Conservation (phyloP, 257 asterid species). For the Solanum ossicruentum region DNA sequence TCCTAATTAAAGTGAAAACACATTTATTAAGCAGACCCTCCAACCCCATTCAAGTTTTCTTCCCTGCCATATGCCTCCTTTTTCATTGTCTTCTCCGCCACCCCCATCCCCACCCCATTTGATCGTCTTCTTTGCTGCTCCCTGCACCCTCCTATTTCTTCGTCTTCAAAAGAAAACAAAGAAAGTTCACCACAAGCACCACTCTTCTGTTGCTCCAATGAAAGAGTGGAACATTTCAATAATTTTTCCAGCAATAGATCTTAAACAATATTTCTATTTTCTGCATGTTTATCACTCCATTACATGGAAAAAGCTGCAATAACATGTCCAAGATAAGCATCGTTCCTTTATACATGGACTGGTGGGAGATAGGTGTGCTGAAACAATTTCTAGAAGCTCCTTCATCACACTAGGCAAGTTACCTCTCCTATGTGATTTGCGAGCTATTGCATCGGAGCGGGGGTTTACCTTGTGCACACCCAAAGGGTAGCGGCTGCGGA, state of each 20-base stretch:
- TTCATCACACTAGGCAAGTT: too few species aligned
- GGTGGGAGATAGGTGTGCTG: neutral
- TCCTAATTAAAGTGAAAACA: neutral
- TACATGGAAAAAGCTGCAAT: neutral
- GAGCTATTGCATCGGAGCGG: too few species aligned
- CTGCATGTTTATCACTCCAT: neutral
- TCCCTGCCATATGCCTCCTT: neutral
- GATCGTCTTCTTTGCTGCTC: neutral
- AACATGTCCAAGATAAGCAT: neutral
- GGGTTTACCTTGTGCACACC: too few species aligned
- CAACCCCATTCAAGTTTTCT: neutral
- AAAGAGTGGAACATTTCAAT: neutral
- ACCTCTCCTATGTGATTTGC: too few species aligned
- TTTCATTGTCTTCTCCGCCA: neutral
- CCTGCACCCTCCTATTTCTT: neutral
- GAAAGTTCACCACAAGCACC: neutral
- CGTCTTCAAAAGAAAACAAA: neutral
- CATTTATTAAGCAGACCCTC: neutral
- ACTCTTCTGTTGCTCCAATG: neutral
- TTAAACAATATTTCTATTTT: neutral
- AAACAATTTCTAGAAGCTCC: neutral
- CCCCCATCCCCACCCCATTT: neutral
- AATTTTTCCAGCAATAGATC: neutral
- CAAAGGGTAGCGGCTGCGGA: too few species aligned
- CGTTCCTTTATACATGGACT: neutral